Percentiles rank a stretch among this genome's conserved stretches.
These are phyloP conservation scores for Erigeron philadelphicus DNA, from an alignment of 140 eudicot genomes.

Conservation along the genomic window DNA sequence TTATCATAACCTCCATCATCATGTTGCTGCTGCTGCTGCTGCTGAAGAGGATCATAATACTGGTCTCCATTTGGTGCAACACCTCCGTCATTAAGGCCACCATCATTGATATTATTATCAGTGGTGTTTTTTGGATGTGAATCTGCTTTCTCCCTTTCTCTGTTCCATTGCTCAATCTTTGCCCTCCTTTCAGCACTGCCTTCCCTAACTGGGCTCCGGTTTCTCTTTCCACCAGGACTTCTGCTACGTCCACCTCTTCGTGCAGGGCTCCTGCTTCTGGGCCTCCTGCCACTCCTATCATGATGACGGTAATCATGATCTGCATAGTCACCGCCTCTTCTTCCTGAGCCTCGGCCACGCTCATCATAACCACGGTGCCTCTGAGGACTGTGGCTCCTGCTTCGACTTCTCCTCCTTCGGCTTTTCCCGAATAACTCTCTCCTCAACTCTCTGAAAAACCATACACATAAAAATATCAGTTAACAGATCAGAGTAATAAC, in stretches of 20 bases:
- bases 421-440: constrained; percentile 73
- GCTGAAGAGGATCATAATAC: constrained; percentile 36
- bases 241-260: constrained; percentile 74
- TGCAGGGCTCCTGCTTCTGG: constrained; percentile 81
- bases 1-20: constrained; percentile 38
- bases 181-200: constrained; percentile 96
- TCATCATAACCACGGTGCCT: constrained; percentile 54
- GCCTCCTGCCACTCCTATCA: constrained; percentile 64
- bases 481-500: not conserved
- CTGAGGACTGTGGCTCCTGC: constrained; percentile 80
- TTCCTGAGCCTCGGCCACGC: constrained; percentile 47
- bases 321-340: constrained; percentile 57
- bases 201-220: constrained; percentile 74
- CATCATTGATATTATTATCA: constrained; percentile 21
- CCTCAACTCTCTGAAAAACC: constrained; percentile 59
- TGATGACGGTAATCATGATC: constrained; percentile 52
- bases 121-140: constrained; percentile 38
- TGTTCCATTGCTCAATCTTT: constrained; percentile 88
- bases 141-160: constrained; percentile 68
- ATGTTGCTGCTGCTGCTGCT: constrained; percentile 29
- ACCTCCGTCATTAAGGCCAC: constrained; percentile 23
- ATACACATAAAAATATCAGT: not conserved
- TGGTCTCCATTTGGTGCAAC: constrained; percentile 38
- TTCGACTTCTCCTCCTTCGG: constrained; percentile 63
- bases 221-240: constrained; percentile 76